phyloP scores from a whole-genome alignment of 345 rosid species.

The Geranium rotundifolium region DNA sequence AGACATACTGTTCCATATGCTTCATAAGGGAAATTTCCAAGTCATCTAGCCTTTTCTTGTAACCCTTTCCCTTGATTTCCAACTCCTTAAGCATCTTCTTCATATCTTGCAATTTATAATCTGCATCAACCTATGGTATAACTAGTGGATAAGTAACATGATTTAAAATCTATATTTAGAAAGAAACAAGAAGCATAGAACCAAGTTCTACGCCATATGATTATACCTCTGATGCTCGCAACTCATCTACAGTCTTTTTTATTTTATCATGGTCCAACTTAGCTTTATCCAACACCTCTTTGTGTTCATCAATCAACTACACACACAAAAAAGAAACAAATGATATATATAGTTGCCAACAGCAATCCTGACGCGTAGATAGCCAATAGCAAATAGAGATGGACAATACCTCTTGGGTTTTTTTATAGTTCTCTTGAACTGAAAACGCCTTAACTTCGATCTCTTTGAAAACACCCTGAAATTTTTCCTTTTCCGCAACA shows the following conservation, averaged over 20 bases:
- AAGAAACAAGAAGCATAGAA: slow-evolving; percentile 5
- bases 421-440: slow-evolving; percentile 75
- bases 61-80: slow-evolving; percentile 70
- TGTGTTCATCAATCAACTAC: slow-evolving; percentile 74
- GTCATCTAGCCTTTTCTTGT: slow-evolving; percentile 69
- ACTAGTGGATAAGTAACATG: slow-evolving; percentile 8
- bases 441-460: slow-evolving; percentile 71
- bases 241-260: slow-evolving; percentile 69
- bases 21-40: slow-evolving; percentile 50
- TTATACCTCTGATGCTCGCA: slow-evolving; percentile 75
- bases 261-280: slow-evolving; percentile 54
- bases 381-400: neutral
- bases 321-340: slow-evolving; percentile 9
- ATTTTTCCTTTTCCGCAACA: slow-evolving; percentile 56
- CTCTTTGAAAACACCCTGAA: slow-evolving; percentile 47
- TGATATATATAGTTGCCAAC: slow-evolving; percentile 5
- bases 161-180: slow-evolving; percentile 6
- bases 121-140: slow-evolving; percentile 69
- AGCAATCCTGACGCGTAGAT: neutral
- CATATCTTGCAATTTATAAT: slow-evolving; percentile 68
- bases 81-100: slow-evolving; percentile 58
- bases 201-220: slow-evolving; percentile 4
- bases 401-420: slow-evolving; percentile 52
- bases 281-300: slow-evolving; percentile 50
- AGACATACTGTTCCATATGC: slow-evolving; percentile 87